A percentile compares a stretch with the other conserved stretches of the same genome.
phyloP scores from a whole-genome alignment of 1,284 basidiomycete genomes.

The Dichomitus squalens region DNA sequence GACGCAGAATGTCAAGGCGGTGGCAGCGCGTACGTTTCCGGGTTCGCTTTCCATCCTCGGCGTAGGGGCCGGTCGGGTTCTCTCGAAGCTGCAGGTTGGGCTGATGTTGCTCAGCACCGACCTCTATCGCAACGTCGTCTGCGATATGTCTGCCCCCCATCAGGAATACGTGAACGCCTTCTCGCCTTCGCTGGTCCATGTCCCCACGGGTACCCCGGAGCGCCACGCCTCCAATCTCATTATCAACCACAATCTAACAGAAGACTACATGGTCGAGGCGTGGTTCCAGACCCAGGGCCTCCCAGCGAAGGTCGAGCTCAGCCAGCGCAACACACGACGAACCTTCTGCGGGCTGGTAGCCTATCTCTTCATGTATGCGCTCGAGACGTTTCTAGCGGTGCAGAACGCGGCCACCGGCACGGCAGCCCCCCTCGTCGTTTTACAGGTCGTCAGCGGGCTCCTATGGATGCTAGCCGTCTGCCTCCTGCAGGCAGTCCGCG shows the following conservation, averaged over 20 bases:
- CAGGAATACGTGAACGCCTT: constrained; percentile 19
- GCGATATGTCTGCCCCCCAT: constrained; percentile 13
- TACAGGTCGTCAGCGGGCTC: constrained; percentile 9
- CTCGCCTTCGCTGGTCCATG: constrained; percentile 14
- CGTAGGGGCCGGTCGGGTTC: constrained; percentile 16
- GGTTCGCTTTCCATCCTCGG: constrained; percentile 12
- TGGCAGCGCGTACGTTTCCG: constrained; percentile 16
- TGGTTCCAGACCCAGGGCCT: constrained; percentile 20
- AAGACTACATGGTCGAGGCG: constrained; percentile 21
- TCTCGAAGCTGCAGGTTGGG: constrained; percentile 17
- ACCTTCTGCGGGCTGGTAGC: constrained; percentile 6
- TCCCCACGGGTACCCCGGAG: constrained; percentile 15
- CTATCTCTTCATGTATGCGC: constrained; percentile 9
- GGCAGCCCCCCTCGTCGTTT: constrained; percentile 1
- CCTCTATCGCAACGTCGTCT: constrained; percentile 19
- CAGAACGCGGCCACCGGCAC: constrained; percentile 15
- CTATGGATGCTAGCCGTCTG: constrained; percentile 8
- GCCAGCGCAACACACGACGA: constrained; percentile 7
- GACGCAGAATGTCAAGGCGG: constrained; percentile 16
- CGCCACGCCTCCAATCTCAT: constrained; percentile 16
- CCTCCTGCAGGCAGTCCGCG: constrained; percentile 8
- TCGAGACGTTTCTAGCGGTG: constrained; percentile 15
- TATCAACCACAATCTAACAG: constrained; percentile 16
- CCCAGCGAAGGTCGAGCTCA: constrained; percentile 16
- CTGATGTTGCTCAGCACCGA: constrained; percentile 17